These are phyloP conservation scores for Clitopilus hobsonii DNA, from an alignment of 768 basidiomycete genomes.

Conservation along the genomic window DNA sequence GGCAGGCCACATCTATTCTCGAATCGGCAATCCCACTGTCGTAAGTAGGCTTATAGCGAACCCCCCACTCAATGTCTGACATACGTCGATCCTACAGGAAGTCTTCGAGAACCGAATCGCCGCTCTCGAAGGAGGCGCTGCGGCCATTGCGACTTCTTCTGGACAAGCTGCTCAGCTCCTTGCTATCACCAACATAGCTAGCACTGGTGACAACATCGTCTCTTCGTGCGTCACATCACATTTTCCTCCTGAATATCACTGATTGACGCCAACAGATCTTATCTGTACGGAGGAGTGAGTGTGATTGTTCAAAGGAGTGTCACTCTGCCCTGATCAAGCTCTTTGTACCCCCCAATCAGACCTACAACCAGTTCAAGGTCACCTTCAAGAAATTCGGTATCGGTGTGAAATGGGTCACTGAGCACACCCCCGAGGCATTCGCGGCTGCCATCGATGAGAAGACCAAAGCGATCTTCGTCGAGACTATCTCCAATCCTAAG, in stretches of 20 bases:
- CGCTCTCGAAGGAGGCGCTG: conserved; percentile 74
- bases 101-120: conserved; percentile 79
- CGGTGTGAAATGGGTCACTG: conserved; percentile 56
- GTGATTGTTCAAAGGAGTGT: neutral
- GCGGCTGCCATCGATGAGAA: conserved; percentile 67
- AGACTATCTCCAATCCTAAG: conserved; percentile 78
- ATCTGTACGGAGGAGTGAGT: conserved; percentile 66
- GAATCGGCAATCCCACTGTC: conserved; percentile 65
- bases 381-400: conserved; percentile 69
- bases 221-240: conserved; percentile 45
- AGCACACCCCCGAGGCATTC: conserved; percentile 52
- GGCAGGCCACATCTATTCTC: conserved; percentile 59
- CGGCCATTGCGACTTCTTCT: conserved; percentile 69
- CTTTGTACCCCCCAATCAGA: conserved; percentile 27
- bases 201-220: conserved; percentile 74
- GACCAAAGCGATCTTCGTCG: conserved; percentile 73
- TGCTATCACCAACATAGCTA: conserved; percentile 56
- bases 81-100: conserved; percentile 34
- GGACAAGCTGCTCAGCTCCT: conserved; percentile 80
- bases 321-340: neutral
- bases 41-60: conserved; percentile 26
- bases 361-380: conserved; percentile 73
- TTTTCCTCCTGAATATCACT: conserved; percentile 2
- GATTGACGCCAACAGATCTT: conserved; percentile 33
- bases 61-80: neutral